Evolutionary conservation across 345 rosid genomes (phyloP).

Genomic region (Aquilaria yunnanensis): DNA sequence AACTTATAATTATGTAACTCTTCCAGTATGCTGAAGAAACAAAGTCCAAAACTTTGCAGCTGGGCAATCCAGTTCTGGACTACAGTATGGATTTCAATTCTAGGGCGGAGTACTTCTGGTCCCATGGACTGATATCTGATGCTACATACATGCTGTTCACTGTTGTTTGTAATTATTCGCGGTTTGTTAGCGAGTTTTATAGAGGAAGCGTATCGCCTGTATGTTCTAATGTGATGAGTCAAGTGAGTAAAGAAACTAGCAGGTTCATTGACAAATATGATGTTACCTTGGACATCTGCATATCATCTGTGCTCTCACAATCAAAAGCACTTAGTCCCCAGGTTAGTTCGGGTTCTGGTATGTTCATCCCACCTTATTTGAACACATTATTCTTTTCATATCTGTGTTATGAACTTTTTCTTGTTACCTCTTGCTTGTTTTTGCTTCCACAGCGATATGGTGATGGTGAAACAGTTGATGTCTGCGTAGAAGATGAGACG

Average conservation of each 20-base stretch:
- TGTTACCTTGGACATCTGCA: conserved; percentile 82
- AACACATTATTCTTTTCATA: neutral
- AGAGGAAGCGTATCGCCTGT: conserved; percentile 53
- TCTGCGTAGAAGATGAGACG: conserved; percentile 64
- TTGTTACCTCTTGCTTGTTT: no score
- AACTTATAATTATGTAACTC: conserved; percentile 66
- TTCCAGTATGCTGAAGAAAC: conserved; percentile 24
- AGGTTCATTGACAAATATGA: conserved; percentile 89
- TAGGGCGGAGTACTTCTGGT: conserved; percentile 74
- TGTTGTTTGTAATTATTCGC: conserved; percentile 76
- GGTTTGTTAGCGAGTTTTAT: conserved; percentile 76
- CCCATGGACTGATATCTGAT: conserved; percentile 88
- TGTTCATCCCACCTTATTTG: conserved; percentile 17
- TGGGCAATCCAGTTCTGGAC: conserved; percentile 69
- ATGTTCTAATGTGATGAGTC: conserved; percentile 72
- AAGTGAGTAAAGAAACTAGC: conserved; percentile 78
- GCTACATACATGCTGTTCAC: conserved; percentile 84
- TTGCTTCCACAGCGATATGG: no score
- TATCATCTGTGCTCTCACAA: conserved; percentile 53
- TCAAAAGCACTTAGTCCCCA: conserved; percentile 41
- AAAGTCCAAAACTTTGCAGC: conserved; percentile 25
- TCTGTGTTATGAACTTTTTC: no score
- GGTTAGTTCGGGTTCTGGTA: conserved; percentile 15
- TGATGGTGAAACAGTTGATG: conserved; percentile 35
- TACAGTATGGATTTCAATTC: conserved; percentile 51